Evolutionary conservation across 2,329 filamentous ascomycete species (phyloP).

Genomic region (Pezicula radicicola): DNA sequence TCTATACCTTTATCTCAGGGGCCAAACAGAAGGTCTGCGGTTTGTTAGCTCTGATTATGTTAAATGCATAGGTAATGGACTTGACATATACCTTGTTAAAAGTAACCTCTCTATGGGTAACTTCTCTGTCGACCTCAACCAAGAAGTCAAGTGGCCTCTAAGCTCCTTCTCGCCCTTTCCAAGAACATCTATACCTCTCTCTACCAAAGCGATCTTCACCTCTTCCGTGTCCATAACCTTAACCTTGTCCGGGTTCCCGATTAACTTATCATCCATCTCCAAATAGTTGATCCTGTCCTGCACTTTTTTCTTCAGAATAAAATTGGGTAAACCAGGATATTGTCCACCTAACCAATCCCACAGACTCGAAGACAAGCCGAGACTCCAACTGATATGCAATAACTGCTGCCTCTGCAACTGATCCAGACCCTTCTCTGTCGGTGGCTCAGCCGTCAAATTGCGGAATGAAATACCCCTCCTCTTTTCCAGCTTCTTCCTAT

Average conservation of each 20-base stretch:
- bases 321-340: slow-evolving; percentile 35
- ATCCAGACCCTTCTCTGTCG: slow-evolving; percentile 15
- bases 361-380: slow-evolving; percentile 35
- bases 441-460: slow-evolving; percentile 26
- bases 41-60: slow-evolving; percentile 8
- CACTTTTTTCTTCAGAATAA: slow-evolving; percentile 53
- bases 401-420: slow-evolving; percentile 35
- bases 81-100: slow-evolving; percentile 30
- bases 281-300: slow-evolving; percentile 58
- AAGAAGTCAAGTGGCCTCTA: slow-evolving; percentile 33
- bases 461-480: slow-evolving; percentile 48
- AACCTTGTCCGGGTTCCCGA: slow-evolving; percentile 61
- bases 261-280: slow-evolving; percentile 66
- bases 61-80: neutral
- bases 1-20: slow-evolving; percentile 9
- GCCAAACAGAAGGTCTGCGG: slow-evolving; percentile 26
- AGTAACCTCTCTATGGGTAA: slow-evolving; percentile 24
- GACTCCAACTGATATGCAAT: slow-evolving; percentile 35
- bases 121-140: slow-evolving; percentile 35
- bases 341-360: slow-evolving; percentile 40
- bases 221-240: slow-evolving; percentile 58
- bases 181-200: slow-evolving; percentile 61
- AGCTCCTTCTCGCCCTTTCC: slow-evolving; percentile 33
- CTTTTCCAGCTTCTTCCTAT: slow-evolving; percentile 51
- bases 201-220: slow-evolving; percentile 66